Evolutionary conservation across 768 basidiomycete species (phyloP).

Genomic region (Phlebiopsis flavidoalba): DNA sequence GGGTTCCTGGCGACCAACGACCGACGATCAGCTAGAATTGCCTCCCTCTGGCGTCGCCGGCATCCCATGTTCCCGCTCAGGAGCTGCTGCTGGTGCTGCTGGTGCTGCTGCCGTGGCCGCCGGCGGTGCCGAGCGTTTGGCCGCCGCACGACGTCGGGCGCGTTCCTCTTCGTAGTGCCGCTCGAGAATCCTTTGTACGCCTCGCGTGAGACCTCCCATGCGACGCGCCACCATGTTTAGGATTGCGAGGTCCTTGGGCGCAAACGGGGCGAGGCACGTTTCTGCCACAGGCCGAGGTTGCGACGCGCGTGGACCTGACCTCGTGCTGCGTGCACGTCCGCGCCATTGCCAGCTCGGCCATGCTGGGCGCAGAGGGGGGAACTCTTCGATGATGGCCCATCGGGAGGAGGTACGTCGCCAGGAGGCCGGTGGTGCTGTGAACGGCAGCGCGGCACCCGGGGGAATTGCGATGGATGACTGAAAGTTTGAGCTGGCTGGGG

Average conservation of each 20-base stretch:
- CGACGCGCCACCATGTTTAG: conserved; percentile 47
- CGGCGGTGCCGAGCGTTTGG: neutral
- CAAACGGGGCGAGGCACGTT: conserved; percentile 53
- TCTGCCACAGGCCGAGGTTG: conserved; percentile 66
- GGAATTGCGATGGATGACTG: conserved; percentile 19
- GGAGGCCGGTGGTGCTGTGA: conserved; percentile 14
- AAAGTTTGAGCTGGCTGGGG: conserved; percentile 32
- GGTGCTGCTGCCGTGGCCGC: too few species aligned
- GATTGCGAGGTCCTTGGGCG: conserved; percentile 39
- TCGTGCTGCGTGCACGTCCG: conserved; percentile 31
- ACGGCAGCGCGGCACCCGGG: neutral
- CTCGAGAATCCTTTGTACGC: conserved; percentile 28
- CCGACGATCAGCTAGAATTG: neutral
- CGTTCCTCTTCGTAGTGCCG: neutral
- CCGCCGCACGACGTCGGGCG: too few species aligned
- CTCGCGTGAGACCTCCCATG: conserved; percentile 75
- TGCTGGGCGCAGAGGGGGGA: conserved; percentile 54
- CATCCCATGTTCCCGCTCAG: neutral
- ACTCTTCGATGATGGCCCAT: conserved; percentile 45
- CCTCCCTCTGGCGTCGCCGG: neutral
- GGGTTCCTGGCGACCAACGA: neutral
- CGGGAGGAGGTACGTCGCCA: conserved; percentile 53
- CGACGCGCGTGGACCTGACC: conserved; percentile 28
- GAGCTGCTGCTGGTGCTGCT: neutral
- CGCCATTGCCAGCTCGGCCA: conserved; percentile 50